These are phyloP conservation scores for Botrytis pseudocinerea DNA, from an alignment of 2,329 filamentous ascomycete species.

Conservation along the genomic window DNA sequence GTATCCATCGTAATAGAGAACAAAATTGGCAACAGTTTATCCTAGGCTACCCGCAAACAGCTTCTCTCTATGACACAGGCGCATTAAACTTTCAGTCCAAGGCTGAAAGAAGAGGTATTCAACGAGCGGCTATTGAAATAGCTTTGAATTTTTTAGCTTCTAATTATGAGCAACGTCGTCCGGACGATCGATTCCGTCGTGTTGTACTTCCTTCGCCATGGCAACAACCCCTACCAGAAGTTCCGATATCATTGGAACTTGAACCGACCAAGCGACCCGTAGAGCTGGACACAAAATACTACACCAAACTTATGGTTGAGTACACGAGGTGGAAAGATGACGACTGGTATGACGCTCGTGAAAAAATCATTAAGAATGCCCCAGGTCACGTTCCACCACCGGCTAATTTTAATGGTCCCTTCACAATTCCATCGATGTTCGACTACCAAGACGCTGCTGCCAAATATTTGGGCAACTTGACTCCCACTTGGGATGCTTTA, in stretches of 20 bases:
- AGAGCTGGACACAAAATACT: conserved; percentile 34
- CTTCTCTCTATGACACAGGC: neutral
- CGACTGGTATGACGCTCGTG: conserved; percentile 25
- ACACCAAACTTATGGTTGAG: conserved; percentile 33
- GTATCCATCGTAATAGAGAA: conserved; percentile 2
- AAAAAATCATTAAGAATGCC: neutral
- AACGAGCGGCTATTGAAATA: conserved; percentile 37
- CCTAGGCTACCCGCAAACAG: conserved; percentile 9
- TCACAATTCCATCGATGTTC: conserved; percentile 20
- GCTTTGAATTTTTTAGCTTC: conserved; percentile 35
- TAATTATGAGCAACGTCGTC: conserved; percentile 39
- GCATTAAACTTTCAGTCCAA: conserved; percentile 32
- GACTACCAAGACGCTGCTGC: conserved; percentile 26
- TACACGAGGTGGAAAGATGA: conserved; percentile 32
- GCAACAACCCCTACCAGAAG: conserved; percentile 26
- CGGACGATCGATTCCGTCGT: conserved; percentile 34
- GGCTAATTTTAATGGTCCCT: conserved; percentile 34
- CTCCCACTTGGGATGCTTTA: conserved; percentile 1
- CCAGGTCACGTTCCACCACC: conserved; percentile 26
- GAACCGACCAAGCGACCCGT: conserved; percentile 33
- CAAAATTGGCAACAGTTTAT: conserved; percentile 10
- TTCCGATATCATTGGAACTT: conserved; percentile 32
- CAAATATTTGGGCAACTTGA: conserved; percentile 1
- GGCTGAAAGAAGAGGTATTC: conserved; percentile 36
- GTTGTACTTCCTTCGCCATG: conserved; percentile 27